Evolutionary conservation across 352 stramenopile species (phyloP), one percentile per base, ranked within the genome.

Genomic region (Pythium sp.): DNA sequence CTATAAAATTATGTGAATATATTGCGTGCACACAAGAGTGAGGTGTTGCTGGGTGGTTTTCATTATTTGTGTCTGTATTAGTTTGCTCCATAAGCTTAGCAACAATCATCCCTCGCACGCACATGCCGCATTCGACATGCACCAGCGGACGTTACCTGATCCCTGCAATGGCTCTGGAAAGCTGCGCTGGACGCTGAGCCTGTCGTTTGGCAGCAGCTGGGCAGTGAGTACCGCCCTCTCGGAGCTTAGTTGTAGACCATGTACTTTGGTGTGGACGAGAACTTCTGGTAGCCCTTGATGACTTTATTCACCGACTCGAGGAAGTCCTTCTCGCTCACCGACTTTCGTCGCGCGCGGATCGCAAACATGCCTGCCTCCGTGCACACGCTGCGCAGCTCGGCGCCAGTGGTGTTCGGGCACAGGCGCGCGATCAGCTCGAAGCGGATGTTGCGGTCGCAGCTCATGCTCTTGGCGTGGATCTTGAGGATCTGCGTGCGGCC

Each of bases 241-340:
- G 2, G 12, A 14, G 28, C 61, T 62, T 97, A 98, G 74, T 98
- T 98, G 85, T 98, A 98, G 61, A 99, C 94, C 93, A 99, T 98
- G 89, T 99, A 99, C 87, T 99, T 99, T 34, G 98, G 98, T 72
- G 98, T 99, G 43, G 97, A 98, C 71, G 91, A 98, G 89, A 99
- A 99, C 90, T 99, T 99, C 76, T 99, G 98, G 91, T 99, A 99
- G 68, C 97, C 97, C 88, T 99, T 99, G 77, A 99, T 99, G 66
- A 99, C 98, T 86, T 99, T 99, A 84, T 99, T 99, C 65, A 99
- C 98, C 62, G 96, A 98, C 69, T 99, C 97, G 66, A 99, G 87
- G 82, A 99, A 99, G 79, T 99, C 98, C 76, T 99, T 99, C 76
- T 99, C 97, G 69, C 89, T 99, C 62, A 99, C 97, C 51, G 81